Conservation (phyloP, 441 rosid species). For the Euphorbia corollata region DNA sequence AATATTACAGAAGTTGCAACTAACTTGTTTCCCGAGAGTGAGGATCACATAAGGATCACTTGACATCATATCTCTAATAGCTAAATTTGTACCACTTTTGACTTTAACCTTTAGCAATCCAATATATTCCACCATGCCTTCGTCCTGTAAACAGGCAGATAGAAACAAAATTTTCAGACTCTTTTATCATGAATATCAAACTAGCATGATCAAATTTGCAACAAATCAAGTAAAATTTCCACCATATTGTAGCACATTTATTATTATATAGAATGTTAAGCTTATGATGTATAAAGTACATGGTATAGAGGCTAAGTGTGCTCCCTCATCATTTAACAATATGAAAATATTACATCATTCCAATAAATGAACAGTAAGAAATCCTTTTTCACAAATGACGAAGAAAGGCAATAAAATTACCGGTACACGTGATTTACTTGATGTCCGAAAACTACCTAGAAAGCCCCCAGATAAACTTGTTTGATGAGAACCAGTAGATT, state of each 20-base stretch:
- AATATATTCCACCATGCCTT: constrained; percentile 76
- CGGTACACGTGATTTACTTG: constrained; percentile 38
- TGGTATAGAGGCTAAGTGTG: not conserved
- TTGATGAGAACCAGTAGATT: constrained; percentile 37
- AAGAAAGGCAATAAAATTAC: constrained; percentile 30
- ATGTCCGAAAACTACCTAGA: constrained; percentile 52
- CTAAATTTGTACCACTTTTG: constrained; percentile 66
- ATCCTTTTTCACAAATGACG: not conserved
- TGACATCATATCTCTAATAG: constrained; percentile 91
- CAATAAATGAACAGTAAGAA: not conserved
- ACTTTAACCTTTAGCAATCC: constrained; percentile 74
- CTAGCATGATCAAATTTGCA: not conserved
- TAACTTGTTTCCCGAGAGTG: constrained; percentile 78
- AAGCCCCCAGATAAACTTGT: constrained; percentile 52
- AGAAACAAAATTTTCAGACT: constrained; percentile 9
- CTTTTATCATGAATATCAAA: not conserved
- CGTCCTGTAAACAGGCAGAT: constrained; percentile 36
- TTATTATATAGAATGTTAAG: not conserved
- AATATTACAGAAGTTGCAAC: constrained; percentile 16
- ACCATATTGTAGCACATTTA: not conserved
- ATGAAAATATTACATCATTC: constrained; percentile 1
- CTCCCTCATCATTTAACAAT: not conserved
- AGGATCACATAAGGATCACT: constrained; percentile 93
- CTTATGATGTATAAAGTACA: not conserved
- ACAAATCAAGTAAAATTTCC: constrained; percentile 6